These are phyloP conservation scores for Beauveria brongniartii DNA, from an alignment of 2,329 filamentous ascomycete genomes.

Conservation along the genomic window DNA sequence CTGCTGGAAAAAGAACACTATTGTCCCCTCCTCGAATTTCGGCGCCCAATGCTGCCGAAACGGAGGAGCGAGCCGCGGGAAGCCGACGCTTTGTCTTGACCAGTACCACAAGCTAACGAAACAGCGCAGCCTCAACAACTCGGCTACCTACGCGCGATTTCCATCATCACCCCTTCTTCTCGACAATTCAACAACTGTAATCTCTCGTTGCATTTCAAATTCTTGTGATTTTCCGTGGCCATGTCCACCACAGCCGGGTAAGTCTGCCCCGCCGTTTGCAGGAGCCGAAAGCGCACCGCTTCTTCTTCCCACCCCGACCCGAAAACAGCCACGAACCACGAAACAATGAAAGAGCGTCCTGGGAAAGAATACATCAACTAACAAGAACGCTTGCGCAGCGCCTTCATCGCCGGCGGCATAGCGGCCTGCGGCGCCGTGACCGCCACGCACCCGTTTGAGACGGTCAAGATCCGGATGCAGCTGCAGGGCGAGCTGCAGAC, in stretches of 20 bases:
- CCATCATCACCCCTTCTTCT: neutral
- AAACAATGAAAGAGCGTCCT: too few species aligned
- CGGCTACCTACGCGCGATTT: neutral
- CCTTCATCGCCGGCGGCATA: constrained; percentile 92
- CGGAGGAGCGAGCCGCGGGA: neutral
- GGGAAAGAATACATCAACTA: neutral
- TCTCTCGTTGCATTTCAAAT: neutral
- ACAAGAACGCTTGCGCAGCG: constrained; percentile 37
- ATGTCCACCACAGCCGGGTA: constrained; percentile 12
- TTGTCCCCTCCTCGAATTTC: neutral
- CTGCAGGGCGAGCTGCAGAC: constrained; percentile 90
- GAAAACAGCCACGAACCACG: neutral
- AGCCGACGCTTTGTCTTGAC: neutral
- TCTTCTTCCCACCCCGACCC: neutral
- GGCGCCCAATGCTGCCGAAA: neutral
- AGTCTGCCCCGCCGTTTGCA: neutral
- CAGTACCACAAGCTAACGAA: neutral
- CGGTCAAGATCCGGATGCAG: constrained; percentile 97
- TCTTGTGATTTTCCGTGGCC: neutral
- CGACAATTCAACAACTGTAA: neutral
- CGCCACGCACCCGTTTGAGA: constrained; percentile 96
- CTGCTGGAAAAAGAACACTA: neutral
- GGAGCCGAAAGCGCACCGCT: neutral
- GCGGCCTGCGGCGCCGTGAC: constrained; percentile 96
- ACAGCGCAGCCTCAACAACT: constrained; percentile 2